Base-by-base conservation (phyloP, 352 stramenopile species). In the Phytophthora megakarya region DNA sequence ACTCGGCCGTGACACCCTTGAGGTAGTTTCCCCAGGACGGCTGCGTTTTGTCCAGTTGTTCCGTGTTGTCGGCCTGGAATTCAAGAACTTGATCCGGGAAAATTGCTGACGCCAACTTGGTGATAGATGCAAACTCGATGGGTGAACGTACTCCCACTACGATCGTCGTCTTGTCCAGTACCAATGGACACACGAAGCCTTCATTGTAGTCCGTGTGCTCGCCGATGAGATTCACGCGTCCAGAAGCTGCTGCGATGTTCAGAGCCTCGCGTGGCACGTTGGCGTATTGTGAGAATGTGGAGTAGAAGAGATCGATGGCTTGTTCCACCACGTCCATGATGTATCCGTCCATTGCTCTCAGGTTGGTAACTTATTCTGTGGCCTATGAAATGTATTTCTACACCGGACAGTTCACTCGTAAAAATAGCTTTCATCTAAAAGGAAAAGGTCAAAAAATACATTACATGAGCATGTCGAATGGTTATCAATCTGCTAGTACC, bases 181-280 rank as follows among this genome's bases (percentile, higher is more conserved):
- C 96, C 43, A 98, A 76, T n/a, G 96, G 96, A 47, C 98, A 84
- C 38, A 98, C 96, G 73, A 98, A 98, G 28, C 96, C 93, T 58
- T 97, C 93, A 52, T 97, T 98, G 78, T 98, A 98, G 75, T 98
- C 95, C 3, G 93, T 98, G 76, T 99, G 95, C 72, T 98, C 95
- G 39, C 84, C 87, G 39, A 99, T 98, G 52, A 98, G 82, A 78
- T 98, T 98, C n/a, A 98, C 95, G 44, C 95, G 87, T 43, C 96
- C 96, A 9, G 96, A 96, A 23, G 96, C 95, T 1, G 64, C 77
- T 11, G 86, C 80, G 51, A 90, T 84, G 52, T 75, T 84, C 18
- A 90, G 59, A 15, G 71, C 65, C 10, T 68, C 46, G 30, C 76
- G 73, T 40, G 80, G 74, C 22, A 82, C 39, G 28, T 72, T 47